A percentile compares a stretch with the other conserved stretches of the same genome.
Conservation (phyloP, 805 yeast species). For the Candida railenensis region DNA sequence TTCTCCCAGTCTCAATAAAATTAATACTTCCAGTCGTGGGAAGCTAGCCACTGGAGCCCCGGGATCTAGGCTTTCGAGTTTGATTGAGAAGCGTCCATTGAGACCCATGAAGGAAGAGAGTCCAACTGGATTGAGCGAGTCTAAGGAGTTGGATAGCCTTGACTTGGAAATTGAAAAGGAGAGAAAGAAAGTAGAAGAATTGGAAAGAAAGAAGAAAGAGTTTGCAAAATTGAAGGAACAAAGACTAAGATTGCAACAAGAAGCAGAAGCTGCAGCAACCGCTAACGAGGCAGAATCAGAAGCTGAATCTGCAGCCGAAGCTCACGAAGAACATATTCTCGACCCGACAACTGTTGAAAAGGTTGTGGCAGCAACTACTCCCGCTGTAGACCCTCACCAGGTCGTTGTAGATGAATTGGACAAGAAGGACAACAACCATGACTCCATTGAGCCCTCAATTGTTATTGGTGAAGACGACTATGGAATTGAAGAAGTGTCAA, state of each 20-base stretch:
- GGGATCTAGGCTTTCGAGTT: constrained; percentile 14
- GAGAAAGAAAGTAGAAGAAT: constrained; percentile 32
- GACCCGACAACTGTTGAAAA: background rate
- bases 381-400: constrained; percentile 20
- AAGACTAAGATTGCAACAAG: constrained; percentile 24
- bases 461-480: constrained; percentile 18
- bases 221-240: constrained; percentile 30
- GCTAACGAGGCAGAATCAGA: background rate
- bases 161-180: constrained; percentile 39
- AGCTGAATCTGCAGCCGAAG: background rate
- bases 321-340: background rate
- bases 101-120: constrained; percentile 10
- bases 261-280: constrained; percentile 12
- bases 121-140: background rate
- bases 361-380: constrained; percentile 2
- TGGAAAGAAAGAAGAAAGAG: constrained; percentile 37
- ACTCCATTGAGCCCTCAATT: constrained; percentile 5
- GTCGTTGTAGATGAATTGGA: constrained; percentile 27
- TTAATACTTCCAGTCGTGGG: background rate
- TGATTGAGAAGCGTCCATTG: constrained; percentile 9
- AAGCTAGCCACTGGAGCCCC: constrained; percentile 1
- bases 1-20: constrained; percentile 1
- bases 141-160: constrained; percentile 22
- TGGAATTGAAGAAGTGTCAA: constrained; percentile 23
- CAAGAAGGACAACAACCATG: constrained; percentile 9